Percentiles rank a stretch among this genome's conserved stretches.
phyloP scores from a whole-genome alignment of 805 yeast species.

The Clavispora phyllophila region DNA sequence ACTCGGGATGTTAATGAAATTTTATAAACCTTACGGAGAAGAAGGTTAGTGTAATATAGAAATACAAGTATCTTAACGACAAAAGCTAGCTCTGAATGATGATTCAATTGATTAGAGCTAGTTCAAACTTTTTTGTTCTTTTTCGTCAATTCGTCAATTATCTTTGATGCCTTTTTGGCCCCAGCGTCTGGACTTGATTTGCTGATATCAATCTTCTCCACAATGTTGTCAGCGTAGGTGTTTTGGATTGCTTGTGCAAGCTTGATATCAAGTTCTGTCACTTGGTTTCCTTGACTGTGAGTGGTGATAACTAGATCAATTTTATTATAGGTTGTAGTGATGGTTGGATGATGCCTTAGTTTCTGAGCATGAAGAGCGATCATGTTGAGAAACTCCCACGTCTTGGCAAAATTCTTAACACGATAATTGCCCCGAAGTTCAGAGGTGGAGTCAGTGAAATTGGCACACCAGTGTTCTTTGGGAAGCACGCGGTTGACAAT shows the following conservation, averaged over 20 bases:
- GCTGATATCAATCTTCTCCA: slow-evolving; percentile 2
- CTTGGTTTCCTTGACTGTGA: slow-evolving; percentile 51
- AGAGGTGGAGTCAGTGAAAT: not conserved
- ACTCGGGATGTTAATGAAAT: slow-evolving; percentile 13
- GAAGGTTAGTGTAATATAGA: slow-evolving; percentile 1
- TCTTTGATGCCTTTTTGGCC: slow-evolving; percentile 8
- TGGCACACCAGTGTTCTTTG: slow-evolving; percentile 7
- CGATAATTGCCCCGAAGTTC: slow-evolving; percentile 32
- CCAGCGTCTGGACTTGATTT: not conserved
- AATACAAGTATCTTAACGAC: not conserved
- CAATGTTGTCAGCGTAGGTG: slow-evolving; percentile 5
- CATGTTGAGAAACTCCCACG: slow-evolving; percentile 62
- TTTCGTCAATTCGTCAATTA: slow-evolving; percentile 13
- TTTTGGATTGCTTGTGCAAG: slow-evolving; percentile 42
- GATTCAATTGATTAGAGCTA: too few relatives aligned
- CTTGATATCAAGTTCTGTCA: slow-evolving; percentile 52
- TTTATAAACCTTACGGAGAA: slow-evolving; percentile 1
- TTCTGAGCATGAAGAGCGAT: slow-evolving; percentile 55
- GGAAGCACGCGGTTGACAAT: slow-evolving; percentile 50
- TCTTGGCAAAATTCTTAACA: slow-evolving; percentile 50
- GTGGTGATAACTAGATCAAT: slow-evolving; percentile 55
- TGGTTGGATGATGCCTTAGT: slow-evolving; percentile 67
- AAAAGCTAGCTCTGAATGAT: too few relatives aligned
- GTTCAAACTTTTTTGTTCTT: slow-evolving; percentile 1
- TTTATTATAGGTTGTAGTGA: slow-evolving; percentile 56